A percentile compares a stretch with the other conserved stretches of the same genome.
phyloP scores from a whole-genome alignment of 768 basidiomycete genomes.

The Russula brevipes region DNA sequence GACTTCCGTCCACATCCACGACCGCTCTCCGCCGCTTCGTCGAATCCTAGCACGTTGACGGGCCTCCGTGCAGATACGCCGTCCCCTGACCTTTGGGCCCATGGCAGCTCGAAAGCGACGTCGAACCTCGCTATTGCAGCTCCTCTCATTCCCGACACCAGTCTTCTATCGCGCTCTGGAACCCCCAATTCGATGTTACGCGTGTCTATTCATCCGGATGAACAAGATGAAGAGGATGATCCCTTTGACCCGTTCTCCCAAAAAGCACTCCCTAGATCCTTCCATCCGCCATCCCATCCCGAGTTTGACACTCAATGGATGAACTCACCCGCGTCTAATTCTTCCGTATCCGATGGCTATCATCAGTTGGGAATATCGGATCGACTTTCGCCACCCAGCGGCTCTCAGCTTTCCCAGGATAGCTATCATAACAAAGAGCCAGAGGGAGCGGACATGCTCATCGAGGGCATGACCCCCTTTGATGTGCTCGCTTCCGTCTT shows the following conservation, averaged over 20 bases:
- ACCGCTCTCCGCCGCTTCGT: slow-evolving; percentile 70
- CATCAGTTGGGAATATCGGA: slow-evolving; percentile 27
- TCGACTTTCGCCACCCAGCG: slow-evolving; percentile 14
- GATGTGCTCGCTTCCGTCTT: slow-evolving; percentile 95
- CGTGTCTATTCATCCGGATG: slow-evolving; percentile 53
- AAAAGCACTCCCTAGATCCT: slow-evolving; percentile 47
- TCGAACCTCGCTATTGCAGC: slow-evolving; percentile 91
- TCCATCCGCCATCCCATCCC: slow-evolving; percentile 57
- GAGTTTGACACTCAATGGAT: slow-evolving; percentile 58
- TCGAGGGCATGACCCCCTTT: slow-evolving; percentile 95
- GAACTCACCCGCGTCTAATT: slow-evolving; percentile 49
- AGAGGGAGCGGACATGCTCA: slow-evolving; percentile 57
- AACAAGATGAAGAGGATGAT: slow-evolving; percentile 73
- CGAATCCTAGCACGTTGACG: slow-evolving; percentile 48
- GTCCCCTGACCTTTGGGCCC: slow-evolving; percentile 89
- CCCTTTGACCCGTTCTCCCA: slow-evolving; percentile 75
- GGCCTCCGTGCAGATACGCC: slow-evolving; percentile 66
- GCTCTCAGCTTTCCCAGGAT: slow-evolving; percentile 22
- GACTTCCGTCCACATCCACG: slow-evolving; percentile 84
- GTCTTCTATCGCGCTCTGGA: slow-evolving; percentile 45
- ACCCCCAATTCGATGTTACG: slow-evolving; percentile 69
- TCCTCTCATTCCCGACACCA: slow-evolving; percentile 74
- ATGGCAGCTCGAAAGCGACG: slow-evolving; percentile 57
- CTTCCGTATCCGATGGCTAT: slow-evolving; percentile 49
- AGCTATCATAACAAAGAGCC: slow-evolving; percentile 36